Evolutionary conservation across 495 filamentous ascomycete species (phyloP).

Genomic region (Trichoderma parareesei): DNA sequence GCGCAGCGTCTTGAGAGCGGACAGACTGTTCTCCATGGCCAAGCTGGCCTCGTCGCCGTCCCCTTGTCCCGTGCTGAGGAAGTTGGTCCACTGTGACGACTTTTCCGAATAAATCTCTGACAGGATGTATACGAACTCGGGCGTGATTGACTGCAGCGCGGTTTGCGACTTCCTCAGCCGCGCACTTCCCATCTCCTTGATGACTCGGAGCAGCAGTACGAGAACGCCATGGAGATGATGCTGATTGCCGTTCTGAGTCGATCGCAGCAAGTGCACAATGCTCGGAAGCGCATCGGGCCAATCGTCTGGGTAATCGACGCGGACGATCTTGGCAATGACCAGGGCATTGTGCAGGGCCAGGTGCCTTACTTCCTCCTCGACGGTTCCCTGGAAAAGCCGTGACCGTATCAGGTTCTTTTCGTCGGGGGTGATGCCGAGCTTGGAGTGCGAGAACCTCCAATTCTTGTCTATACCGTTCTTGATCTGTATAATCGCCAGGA

Average conservation of each 20-base stretch:
- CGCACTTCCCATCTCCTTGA: constrained; percentile 83
- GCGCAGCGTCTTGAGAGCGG: constrained; percentile 70
- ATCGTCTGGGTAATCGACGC: constrained; percentile 79
- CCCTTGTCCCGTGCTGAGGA: constrained; percentile 38
- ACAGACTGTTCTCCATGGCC: constrained; percentile 63
- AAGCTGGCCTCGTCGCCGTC: constrained; percentile 52
- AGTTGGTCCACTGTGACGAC: constrained; percentile 59
- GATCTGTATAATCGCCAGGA: constrained; percentile 85
- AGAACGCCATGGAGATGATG: constrained; percentile 60
- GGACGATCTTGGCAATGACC: constrained; percentile 75
- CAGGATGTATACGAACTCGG: constrained; percentile 71
- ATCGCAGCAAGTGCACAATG: constrained; percentile 54
- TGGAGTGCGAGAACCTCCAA: constrained; percentile 69
- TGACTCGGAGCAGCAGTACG: constrained; percentile 68
- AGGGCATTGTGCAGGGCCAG: constrained; percentile 83
- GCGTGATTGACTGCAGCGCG: constrained; percentile 64
- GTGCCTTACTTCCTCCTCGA: constrained; percentile 62
- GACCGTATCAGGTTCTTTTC: constrained; percentile 70
- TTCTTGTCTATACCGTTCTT: constrained; percentile 94
- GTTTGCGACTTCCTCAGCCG: constrained; percentile 61
- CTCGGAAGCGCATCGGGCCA: constrained; percentile 58
- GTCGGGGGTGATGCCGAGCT: constrained; percentile 60
- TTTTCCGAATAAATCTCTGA: constrained; percentile 69
- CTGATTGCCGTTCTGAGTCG: constrained; percentile 34
- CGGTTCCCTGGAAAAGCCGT: constrained; percentile 60